Conservation (phyloP, 805 yeast species). For the Candida pini region DNA sequence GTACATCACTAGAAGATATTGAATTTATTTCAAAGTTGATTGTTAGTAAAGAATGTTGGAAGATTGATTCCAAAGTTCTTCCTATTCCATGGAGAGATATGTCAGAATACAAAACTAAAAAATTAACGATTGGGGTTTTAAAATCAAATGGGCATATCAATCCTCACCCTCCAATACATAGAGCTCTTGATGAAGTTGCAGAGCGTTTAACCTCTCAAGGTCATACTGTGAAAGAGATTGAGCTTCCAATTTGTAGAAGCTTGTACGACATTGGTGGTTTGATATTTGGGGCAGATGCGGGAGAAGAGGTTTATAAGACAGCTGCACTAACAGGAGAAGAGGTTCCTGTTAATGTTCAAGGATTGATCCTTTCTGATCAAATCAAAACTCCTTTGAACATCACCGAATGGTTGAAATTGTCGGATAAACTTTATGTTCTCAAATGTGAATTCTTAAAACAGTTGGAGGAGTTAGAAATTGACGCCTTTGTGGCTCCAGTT, state of each 20-base stretch:
- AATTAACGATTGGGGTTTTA: conserved; percentile 40
- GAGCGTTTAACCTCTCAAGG: conserved; percentile 29
- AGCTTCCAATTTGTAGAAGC: not conserved
- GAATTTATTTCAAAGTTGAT: conserved; percentile 40
- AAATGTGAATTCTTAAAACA: conserved; percentile 7
- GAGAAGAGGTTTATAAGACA: not conserved
- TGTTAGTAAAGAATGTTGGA: conserved; percentile 39
- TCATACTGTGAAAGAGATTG: conserved; percentile 24
- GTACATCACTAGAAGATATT: conserved; percentile 44
- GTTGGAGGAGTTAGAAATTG: conserved; percentile 34
- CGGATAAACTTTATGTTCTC: not conserved
- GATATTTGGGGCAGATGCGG: conserved; percentile 3
- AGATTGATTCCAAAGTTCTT: conserved; percentile 37
- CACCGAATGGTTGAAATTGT: not conserved
- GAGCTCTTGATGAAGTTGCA: conserved; percentile 33
- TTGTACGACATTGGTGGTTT: not conserved
- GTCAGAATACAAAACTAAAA: conserved; percentile 9
- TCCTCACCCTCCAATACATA: conserved; percentile 48
- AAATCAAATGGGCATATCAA: conserved; percentile 35
- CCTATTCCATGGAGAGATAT: conserved; percentile 48
- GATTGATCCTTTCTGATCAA: too few species aligned
- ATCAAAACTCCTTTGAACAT: too few species aligned
- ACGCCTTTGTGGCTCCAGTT: conserved; percentile 43
- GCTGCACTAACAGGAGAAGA: conserved; percentile 9
- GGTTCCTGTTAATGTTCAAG: too few species aligned